Evolutionary conservation across 441 rosid species (phyloP), one percentile per base, ranked within the genome.

Genomic region (Breynia disticha): DNA sequence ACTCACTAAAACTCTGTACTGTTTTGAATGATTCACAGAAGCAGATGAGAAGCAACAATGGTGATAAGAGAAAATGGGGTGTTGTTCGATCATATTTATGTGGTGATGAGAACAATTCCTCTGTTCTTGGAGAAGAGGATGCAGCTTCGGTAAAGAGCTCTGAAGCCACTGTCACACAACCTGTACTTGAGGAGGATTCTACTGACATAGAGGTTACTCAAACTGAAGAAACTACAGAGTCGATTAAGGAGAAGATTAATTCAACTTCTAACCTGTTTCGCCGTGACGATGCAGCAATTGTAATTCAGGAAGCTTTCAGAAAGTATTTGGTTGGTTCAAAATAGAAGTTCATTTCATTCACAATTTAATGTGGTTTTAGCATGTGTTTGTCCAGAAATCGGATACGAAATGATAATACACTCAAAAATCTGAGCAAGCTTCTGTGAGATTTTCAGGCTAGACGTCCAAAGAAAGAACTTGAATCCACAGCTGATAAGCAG

Each of bases 301-400:
- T 66, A 56, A 83, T 90, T 63, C 98, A 90, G 64, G 42, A 84
- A 45, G 93, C 93, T 50, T 83, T 87, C 69, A 72, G 90, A 63
- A 52, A 54, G 46, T 85, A 70, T 66, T 63, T 76, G 82, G 97
- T 90, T 62, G 46, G 55, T 65, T 46, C 42, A 43, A 43, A 16
- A 5, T 35, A 28, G 18, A 52, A 41, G 9, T 15, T 41, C n/a
- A 15, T 15, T 41, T 11, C 44, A 41, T 11, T 11, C 44, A 41
- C n/a, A 41, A 28, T 28, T 28, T 28, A 28, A 5, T 28, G 5
- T 28, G 35, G 1, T 28, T 28, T 9, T 28, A 28, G 8, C 3
- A 28, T 4, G 35, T 28, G 8, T 28, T 28, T 28, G 35, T 28
- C 35, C 35, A 28, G 35, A 28, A 28, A 28, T 28, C 8, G 35